Evolutionary conservation across 2,329 filamentous ascomycete species (phyloP), one percentile per base, ranked within the genome.

Genomic region (Curvularia sp.): DNA sequence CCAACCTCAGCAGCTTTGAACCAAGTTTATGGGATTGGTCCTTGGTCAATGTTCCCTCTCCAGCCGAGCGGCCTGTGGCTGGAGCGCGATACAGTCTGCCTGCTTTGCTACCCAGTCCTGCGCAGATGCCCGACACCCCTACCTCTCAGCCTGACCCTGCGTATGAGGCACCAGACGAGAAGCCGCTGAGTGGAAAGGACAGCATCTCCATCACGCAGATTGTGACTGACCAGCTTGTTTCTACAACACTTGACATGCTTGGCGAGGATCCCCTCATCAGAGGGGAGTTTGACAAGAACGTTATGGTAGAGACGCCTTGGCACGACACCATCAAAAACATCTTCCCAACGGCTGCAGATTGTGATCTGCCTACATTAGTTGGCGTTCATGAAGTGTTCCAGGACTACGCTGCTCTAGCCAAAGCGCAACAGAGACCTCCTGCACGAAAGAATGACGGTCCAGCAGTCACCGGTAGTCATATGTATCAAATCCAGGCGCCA

Each of bases 201-300:
- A 81, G 85, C 57, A 86, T 92, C 32, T 85, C 86, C 50, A 82
- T 89, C 25, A 89, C 88, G 0, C 89, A 92, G 67, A 84, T 91
- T 36, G 77, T 92, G n/a, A 88, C 87, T 2, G 88, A 91, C 59
- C 89, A 92, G 70, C 84, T 88, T 21, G 82, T 86, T 2, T 85
- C 82, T 9, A 84, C 86, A 4, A 80, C 77, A 1, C 61, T 76
- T 9, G 74, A 77, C 49, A 50, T 77, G 15, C 64, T 76, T 8
- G 63, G 67, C 10, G 71, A 76, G 27, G 53, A 68, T 19, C 2
- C 34, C 5, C 18, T 21, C 4, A 15, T n/a, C 7, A 13, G 38
- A 9, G 27, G 9, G 12, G 34, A 41, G 13, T 27, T 49, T 10
- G 23, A 41, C 0, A 19, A 18, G 1, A 36, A 18, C 25, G n/a